Base-by-base conservation (phyloP, 176 grass and related monocot species). In the Musa beccarii region DNA sequence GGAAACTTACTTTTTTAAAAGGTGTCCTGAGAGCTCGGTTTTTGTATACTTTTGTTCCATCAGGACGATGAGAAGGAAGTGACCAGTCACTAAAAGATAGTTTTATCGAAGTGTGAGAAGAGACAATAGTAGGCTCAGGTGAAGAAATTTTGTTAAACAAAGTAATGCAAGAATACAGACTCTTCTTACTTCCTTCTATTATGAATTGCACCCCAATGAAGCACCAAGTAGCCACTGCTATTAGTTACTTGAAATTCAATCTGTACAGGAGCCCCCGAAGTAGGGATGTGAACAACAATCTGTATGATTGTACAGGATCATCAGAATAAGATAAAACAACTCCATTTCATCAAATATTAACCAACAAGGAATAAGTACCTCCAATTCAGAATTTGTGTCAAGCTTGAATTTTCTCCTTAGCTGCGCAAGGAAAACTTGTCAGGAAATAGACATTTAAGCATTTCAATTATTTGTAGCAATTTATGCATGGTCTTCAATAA, bases 141-240 rank as follows among this genome's bases (percentile, higher is more conserved):
- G 20, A 54, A 81, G 2, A 65, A 72, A 76, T 54, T 61, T 70
- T 19, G n/a, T 9, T 10, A 62, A 11, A 3, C 49, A 26, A 74
- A 49, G 24, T 17, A 86, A 43, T 78, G n/a, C 53, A 1, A 76
- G 63, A 21, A 65, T 16, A 75, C 53, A 74, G 70, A 53, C 16
- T 51, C 49, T 53, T 59, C 69, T 81, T 78, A 99, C 95, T 78
- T 80, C 68, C 64, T 86, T 49, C 80, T 75, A 10, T 78, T 64
- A 72, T 52, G 66, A 83, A 99, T 79, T 74, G 74, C 84, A 24
- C 95, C 95, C 95, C 95, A 99, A 82, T 99, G 95, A 75, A 99
- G 86, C 74, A 89, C 22, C 9, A 99, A 80, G 23, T 80, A 83
- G 55, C 83, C 85, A 16, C 68, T 87, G 25, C 66, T 86, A 66